Conservation (phyloP, 106 monocot species). For the Allium cepa region DNA sequence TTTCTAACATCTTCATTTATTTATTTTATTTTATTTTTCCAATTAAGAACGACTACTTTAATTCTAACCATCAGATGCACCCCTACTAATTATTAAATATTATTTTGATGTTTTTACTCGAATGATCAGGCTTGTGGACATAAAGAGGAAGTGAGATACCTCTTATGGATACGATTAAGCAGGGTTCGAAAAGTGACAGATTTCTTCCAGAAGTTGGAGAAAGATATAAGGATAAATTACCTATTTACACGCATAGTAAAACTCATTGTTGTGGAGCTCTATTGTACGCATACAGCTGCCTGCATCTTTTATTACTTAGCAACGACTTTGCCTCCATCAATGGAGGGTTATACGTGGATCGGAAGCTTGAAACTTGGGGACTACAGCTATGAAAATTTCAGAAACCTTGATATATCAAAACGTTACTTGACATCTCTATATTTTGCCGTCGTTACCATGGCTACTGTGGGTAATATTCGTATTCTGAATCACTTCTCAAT, state of each 20-base stretch:
- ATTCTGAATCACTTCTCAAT: no score
- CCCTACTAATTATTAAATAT: no score
- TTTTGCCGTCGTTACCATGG: conserved; percentile 92
- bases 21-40: no score
- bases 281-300: conserved; percentile 91
- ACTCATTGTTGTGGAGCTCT: conserved; percentile 88
- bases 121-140: conserved; percentile 42
- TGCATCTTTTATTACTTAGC: conserved; percentile 94
- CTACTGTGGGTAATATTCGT: conserved; percentile 69
- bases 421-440: conserved; percentile 86
- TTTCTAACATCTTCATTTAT: no score
- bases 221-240: conserved; percentile 89
- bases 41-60: no score
- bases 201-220: conserved; percentile 64
- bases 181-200: conserved; percentile 46
- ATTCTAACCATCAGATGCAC: no score
- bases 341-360: conserved; percentile 88
- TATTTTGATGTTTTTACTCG: neutral
- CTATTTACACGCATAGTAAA: conserved; percentile 87
- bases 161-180: conserved; percentile 79
- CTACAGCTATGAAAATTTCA: conserved; percentile 58
- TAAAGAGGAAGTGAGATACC: conserved; percentile 86
- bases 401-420: conserved; percentile 60
- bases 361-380: conserved; percentile 82
- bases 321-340: conserved; percentile 69